Percentiles rank a stretch among this genome's conserved stretches.
phyloP scores from a whole-genome alignment of 2,329 filamentous ascomycete species.

The Cytospora piceae region DNA sequence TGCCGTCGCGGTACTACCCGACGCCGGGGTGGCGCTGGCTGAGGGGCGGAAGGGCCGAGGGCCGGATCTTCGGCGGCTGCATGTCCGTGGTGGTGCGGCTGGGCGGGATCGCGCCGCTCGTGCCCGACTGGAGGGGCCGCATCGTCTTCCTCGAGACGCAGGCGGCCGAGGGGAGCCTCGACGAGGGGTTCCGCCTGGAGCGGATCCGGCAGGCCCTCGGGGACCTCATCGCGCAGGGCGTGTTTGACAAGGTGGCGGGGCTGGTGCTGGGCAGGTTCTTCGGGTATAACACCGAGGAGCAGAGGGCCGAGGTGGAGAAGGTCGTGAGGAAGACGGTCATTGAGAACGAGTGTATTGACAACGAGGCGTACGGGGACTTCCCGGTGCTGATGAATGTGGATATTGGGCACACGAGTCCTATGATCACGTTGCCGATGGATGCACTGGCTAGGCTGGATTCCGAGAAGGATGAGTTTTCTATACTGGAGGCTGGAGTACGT shows the following conservation, averaged over 20 bases:
- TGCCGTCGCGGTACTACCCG: slow-evolving; percentile 32
- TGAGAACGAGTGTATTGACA: slow-evolving; percentile 33
- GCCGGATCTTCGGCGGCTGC: slow-evolving; percentile 49
- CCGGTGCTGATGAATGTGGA: slow-evolving; percentile 49
- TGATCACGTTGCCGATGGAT: slow-evolving; percentile 47
- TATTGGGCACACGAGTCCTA: slow-evolving; percentile 47
- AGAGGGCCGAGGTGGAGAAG: slow-evolving; percentile 36
- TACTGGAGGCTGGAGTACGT: slow-evolving; percentile 17
- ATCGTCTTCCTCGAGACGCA: slow-evolving; percentile 49
- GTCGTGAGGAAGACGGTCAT: slow-evolving; percentile 42
- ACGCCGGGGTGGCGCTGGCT: slow-evolving; percentile 44
- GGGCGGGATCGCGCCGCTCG: slow-evolving; percentile 39
- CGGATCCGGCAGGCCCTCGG: slow-evolving; percentile 43
- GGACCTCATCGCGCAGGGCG: slow-evolving; percentile 46
- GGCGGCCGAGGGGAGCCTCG: slow-evolving; percentile 36
- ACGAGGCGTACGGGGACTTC: slow-evolving; percentile 34
- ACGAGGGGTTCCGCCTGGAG: slow-evolving; percentile 24
- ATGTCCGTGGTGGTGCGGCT: slow-evolving; percentile 46
- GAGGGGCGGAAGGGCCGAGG: slow-evolving; percentile 42
- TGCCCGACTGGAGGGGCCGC: slow-evolving; percentile 43
- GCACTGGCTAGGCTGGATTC: slow-evolving; percentile 43
- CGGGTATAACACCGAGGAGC: slow-evolving; percentile 43
- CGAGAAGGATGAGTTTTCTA: slow-evolving; percentile 13
- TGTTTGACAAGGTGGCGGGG: slow-evolving; percentile 46
- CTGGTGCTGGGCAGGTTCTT: slow-evolving; percentile 48